Evolutionary conservation across 768 basidiomycete species (phyloP).

Genomic region (Chalciporus sphaerocephalus): DNA sequence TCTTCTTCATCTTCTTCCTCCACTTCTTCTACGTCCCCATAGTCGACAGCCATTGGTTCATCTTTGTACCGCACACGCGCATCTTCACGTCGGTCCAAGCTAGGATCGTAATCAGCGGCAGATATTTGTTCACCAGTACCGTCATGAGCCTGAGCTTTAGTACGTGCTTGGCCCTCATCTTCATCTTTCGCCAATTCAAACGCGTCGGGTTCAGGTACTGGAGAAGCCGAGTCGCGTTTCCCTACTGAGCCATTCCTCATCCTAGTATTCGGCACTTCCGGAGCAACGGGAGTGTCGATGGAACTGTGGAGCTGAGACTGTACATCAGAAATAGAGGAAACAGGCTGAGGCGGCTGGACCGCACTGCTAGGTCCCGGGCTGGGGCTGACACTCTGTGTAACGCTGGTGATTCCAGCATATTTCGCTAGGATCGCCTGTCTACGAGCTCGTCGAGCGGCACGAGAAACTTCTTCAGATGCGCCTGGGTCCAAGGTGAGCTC

Average conservation of each 20-base stretch:
- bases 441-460: slow-evolving; percentile 63
- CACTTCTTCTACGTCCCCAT: slow-evolving; percentile 45
- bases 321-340: slow-evolving; percentile 59
- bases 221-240: slow-evolving; percentile 52
- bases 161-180: slow-evolving; percentile 46
- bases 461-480: slow-evolving; percentile 53
- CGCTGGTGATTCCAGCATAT: slow-evolving; percentile 49
- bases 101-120: slow-evolving; percentile 91
- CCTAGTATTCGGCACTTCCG: slow-evolving; percentile 7
- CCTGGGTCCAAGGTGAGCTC: slow-evolving; percentile 54
- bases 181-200: slow-evolving; percentile 70
- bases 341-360: slow-evolving; percentile 63
- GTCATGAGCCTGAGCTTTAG: slow-evolving; percentile 43
- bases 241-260: slow-evolving; percentile 28
- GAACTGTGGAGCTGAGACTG: slow-evolving; percentile 52
- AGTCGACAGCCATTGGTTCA: slow-evolving; percentile 36
- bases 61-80: slow-evolving; percentile 59
- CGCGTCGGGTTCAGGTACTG: slow-evolving; percentile 51
- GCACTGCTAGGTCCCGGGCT: slow-evolving; percentile 69
- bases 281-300: slow-evolving; percentile 31
- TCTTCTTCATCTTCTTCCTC: slow-evolving; percentile 78
- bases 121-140: slow-evolving; percentile 65
- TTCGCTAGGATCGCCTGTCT: slow-evolving; percentile 80
- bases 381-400: slow-evolving; percentile 43
- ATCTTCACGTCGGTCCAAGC: slow-evolving; percentile 78